phyloP scores from a whole-genome alignment of 257 asterid species.

The Nyctanthes arbortristis region DNA sequence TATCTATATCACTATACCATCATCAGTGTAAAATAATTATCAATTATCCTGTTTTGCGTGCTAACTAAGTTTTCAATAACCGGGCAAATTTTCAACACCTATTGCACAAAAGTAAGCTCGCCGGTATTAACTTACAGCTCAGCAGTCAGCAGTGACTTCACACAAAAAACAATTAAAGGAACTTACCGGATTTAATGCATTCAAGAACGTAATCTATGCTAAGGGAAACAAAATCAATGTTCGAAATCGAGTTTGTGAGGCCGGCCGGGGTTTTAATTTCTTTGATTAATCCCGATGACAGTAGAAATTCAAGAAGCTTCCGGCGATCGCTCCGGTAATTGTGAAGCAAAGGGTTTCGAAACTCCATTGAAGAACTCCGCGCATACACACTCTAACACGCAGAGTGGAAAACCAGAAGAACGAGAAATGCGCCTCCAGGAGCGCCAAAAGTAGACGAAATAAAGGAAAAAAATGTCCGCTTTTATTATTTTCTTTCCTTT shows the following conservation, averaged over 20 bases:
- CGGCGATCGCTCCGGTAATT: slow-evolving; percentile 88
- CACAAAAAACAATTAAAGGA: background rate
- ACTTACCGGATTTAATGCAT: slow-evolving; percentile 64
- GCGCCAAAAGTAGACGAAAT: slow-evolving; percentile 51
- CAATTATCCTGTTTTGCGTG: too few relatives aligned
- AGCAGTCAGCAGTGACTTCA: background rate
- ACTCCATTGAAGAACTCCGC: slow-evolving; percentile 42
- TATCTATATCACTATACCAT: background rate
- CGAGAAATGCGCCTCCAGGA: slow-evolving; percentile 26
- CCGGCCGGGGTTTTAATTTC: slow-evolving; percentile 66
- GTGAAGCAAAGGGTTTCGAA: slow-evolving; percentile 45
- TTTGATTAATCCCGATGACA: slow-evolving; percentile 58
- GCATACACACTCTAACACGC: background rate
- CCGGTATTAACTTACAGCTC: background rate
- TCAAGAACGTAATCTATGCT: slow-evolving; percentile 79
- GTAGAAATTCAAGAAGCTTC: slow-evolving; percentile 76
- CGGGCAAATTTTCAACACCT: background rate
- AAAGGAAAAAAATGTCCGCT: slow-evolving; percentile 14
- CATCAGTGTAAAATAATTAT: background rate
- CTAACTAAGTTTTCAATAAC: too few relatives aligned
- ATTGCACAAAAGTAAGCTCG: background rate
- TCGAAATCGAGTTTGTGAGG: slow-evolving; percentile 46
- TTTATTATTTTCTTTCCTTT: background rate
- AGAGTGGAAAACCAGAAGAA: slow-evolving; percentile 9
- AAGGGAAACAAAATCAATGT: slow-evolving; percentile 64